Conservation (phyloP, 2,329 filamentous ascomycete species). For the Akanthomyces uredinophilus region DNA sequence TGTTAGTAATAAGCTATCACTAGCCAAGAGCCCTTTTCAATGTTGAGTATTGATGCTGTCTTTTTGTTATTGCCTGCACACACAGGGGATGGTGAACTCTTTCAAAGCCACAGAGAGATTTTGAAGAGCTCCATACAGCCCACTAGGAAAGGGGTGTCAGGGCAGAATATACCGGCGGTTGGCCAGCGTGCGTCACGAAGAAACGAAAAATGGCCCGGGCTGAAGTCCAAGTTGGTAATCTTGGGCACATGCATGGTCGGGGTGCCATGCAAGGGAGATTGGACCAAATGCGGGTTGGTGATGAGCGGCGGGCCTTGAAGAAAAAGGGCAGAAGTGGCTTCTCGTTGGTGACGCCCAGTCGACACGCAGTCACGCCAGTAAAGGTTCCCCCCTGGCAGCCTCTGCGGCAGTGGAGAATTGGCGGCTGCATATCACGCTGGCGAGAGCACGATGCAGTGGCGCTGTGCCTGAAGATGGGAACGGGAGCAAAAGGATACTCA, state of each 20-base stretch:
- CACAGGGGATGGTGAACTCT: too few relatives aligned
- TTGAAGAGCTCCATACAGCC: too few relatives aligned
- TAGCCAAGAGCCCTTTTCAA: too few relatives aligned
- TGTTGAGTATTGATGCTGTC: too few relatives aligned
- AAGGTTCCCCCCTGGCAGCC: too few relatives aligned
- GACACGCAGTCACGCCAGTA: too few relatives aligned
- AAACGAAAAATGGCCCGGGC: not conserved
- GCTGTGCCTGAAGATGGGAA: not conserved
- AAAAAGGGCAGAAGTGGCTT: not conserved
- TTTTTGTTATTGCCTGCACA: too few relatives aligned
- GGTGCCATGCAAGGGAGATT: not conserved
- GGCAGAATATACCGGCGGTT: not conserved
- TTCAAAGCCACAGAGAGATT: too few relatives aligned
- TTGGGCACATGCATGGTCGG: not conserved
- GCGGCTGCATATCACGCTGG: too few relatives aligned
- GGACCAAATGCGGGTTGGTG: not conserved
- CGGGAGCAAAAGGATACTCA: not conserved
- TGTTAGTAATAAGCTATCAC: too few relatives aligned
- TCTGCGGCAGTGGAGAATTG: too few relatives aligned
- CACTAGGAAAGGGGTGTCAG: too few relatives aligned
- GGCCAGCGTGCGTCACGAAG: not conserved
- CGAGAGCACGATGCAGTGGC: not conserved
- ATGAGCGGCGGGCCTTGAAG: not conserved
- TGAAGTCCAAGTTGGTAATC: not conserved
- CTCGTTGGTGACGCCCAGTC: not conserved